Percentiles rank a stretch among this genome's conserved stretches.
These are phyloP conservation scores for Tylopilus felleus DNA, from an alignment of 768 basidiomycete species.

Conservation along the genomic window DNA sequence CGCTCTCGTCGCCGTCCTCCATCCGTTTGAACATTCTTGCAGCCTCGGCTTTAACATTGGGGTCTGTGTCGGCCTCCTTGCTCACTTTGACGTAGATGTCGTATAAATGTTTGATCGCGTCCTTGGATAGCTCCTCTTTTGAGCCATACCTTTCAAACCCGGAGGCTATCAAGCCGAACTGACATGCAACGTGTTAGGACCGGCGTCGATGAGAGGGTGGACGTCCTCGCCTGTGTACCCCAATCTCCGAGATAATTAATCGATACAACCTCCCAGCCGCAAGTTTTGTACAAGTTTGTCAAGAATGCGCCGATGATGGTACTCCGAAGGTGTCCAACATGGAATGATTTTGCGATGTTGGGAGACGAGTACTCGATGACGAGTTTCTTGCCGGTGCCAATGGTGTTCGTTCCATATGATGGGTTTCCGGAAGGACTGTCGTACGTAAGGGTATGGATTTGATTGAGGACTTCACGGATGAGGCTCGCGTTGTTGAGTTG, in stretches of 20 bases:
- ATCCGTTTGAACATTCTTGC: conserved; percentile 90
- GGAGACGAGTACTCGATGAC: conserved; percentile 93
- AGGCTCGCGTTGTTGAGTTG: conserved; percentile 61
- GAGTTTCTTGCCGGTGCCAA: conserved; percentile 77
- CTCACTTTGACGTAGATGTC: conserved; percentile 94
- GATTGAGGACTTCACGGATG: conserved; percentile 61
- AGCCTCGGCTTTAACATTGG: conserved; percentile 69
- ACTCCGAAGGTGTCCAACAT: conserved; percentile 92
- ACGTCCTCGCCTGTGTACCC: conserved; percentile 83
- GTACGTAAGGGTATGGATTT: conserved; percentile 72
- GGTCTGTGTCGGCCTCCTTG: conserved; percentile 73
- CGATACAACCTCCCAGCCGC: conserved; percentile 88
- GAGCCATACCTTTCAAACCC: conserved; percentile 93
- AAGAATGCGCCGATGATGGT: conserved; percentile 99
- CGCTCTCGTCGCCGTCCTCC: conserved; percentile 87
- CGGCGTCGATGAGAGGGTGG: background rate
- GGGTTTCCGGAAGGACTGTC: conserved; percentile 53
- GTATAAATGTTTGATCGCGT: conserved; percentile 93
- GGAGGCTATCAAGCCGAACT: conserved; percentile 86
- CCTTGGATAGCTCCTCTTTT: conserved; percentile 73
- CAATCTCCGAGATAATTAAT: conserved; percentile 98
- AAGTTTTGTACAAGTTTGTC: conserved; percentile 84
- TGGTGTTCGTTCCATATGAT: conserved; percentile 79
- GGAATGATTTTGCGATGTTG: conserved; percentile 98
- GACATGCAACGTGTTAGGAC: background rate